Percentiles rank a stretch among this genome's conserved stretches.
Evolutionary conservation across 371 early-diverging fungal species (phyloP).

Genomic region (Mucor velutinosus): DNA sequence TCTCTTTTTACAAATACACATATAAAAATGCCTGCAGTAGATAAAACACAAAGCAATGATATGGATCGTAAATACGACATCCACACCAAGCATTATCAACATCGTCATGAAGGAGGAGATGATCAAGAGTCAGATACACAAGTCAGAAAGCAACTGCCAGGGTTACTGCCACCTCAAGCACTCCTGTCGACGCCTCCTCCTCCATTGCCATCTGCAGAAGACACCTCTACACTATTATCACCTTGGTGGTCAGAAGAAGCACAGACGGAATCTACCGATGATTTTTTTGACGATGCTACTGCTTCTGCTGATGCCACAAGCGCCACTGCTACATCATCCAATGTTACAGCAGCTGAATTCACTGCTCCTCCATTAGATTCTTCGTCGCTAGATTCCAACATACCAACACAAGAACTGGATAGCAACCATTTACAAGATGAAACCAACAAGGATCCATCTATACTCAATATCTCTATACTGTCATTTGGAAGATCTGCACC

Average conservation of each 20-base stretch:
- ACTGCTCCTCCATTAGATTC: not conserved
- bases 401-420: not conserved
- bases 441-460: not conserved
- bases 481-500: constrained; percentile 8
- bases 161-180: constrained; percentile 25
- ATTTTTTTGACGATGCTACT: not conserved
- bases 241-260: constrained; percentile 35
- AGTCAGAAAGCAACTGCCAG: not conserved
- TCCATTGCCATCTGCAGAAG: constrained; percentile 14
- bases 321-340: not conserved
- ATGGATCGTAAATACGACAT: not conserved
- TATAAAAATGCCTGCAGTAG: not conserved
- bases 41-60: not conserved
- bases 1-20: not conserved
- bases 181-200: constrained; percentile 17
- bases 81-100: not conserved
- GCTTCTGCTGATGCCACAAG: not conserved
- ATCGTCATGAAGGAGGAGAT: not conserved
- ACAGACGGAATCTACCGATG: constrained; percentile 4
- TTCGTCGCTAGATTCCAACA: not conserved
- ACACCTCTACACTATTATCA: constrained; percentile 17
- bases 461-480: constrained; percentile 12
- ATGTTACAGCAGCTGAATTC: not conserved
- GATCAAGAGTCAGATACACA: not conserved
- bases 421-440: not conserved